Evolutionary conservation across 2,329 filamentous ascomycete species (phyloP), one percentile per base, ranked within the genome.

Genomic region (Verticillium nonalfalfae): DNA sequence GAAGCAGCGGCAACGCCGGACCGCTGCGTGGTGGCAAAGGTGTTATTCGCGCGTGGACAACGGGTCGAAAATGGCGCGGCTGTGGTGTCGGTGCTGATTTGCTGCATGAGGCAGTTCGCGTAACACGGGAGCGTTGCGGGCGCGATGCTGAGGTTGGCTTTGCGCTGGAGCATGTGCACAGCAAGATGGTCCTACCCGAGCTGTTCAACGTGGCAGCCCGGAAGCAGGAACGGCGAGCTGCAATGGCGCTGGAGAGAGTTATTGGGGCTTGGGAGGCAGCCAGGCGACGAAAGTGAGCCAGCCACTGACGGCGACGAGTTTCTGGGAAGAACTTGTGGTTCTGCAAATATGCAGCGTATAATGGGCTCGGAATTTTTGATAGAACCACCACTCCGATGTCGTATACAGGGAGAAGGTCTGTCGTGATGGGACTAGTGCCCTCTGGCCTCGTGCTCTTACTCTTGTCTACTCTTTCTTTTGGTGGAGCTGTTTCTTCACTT

Each of bases 1-100:
- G 70, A 76, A 76, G 71, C 67, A 73, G 68, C 57, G 64, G 65
- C 67, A 77, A 70, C 70, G 78, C 80, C 67, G 72, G 78, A 62
- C 76, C 78, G 50, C 60, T 79, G 66, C 78, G 78, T 66, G 85
- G 87, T 39, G 89, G 88, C 59, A 84, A 83, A 64, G 90, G 88
- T 9, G 78, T 92, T 57, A 88, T 97, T 61, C 85, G 90, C 34
- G 92, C 90, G 1, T 97, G 93, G 92, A 94, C 91, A 1, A 90
- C 92, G 1, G 81, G 82, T 70, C 75, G 87, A 58, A 80, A 81
- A 66, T 92, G 91, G 72, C 83, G 93, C 33, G 80, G 84, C 36
- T 85, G 85, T 64, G 91, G 92, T 0, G 79, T 96, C 31, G 93
- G 92, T 2, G 81, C 78, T 50, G 88, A 87, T 36, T 75, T 97